phyloP scores from a whole-genome alignment of 2,329 filamentous ascomycete species.

The Phyllosticta ampelicida region DNA sequence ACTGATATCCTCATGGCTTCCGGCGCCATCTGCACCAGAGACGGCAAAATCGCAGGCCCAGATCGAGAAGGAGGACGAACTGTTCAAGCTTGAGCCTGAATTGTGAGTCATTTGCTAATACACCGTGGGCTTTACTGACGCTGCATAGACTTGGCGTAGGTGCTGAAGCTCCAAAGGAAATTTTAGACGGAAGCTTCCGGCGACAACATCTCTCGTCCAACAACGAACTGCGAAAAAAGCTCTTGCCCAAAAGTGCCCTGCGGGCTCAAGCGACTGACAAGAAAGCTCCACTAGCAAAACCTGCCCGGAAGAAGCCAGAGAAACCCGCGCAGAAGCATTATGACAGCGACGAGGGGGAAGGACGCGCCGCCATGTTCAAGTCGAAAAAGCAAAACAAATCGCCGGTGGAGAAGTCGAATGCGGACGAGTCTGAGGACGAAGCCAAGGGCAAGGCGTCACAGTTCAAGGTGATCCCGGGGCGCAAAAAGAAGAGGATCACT shows the following conservation, averaged over 20 bases:
- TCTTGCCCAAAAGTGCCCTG: constrained; percentile 34
- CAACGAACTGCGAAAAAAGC: constrained; percentile 31
- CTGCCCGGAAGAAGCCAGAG: constrained; percentile 12
- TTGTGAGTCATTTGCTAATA: constrained; percentile 29
- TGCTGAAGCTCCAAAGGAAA: constrained; percentile 24
- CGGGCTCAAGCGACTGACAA: constrained; percentile 18
- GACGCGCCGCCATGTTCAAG: constrained; percentile 24
- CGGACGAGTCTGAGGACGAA: constrained; percentile 13
- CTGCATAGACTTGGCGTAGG: constrained; percentile 29
- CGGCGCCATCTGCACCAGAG: constrained; percentile 30
- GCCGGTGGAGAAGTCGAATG: constrained; percentile 10
- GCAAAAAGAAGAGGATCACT: constrained; percentile 22
- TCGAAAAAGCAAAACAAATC: constrained; percentile 19
- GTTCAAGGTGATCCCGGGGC: background rate
- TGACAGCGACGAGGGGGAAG: constrained; percentile 30
- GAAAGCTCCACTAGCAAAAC: constrained; percentile 14
- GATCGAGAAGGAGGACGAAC: constrained; percentile 41
- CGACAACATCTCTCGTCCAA: constrained; percentile 28
- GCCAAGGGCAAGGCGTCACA: constrained; percentile 8
- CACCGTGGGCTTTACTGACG: background rate
- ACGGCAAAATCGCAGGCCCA: constrained; percentile 34
- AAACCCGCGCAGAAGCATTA: constrained; percentile 13
- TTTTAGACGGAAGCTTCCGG: constrained; percentile 28
- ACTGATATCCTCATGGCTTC: constrained; percentile 47
- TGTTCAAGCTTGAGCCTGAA: constrained; percentile 44